These are phyloP conservation scores for Penicillium pancosmium DNA, from an alignment of 495 filamentous ascomycete genomes.

Conservation along the genomic window DNA sequence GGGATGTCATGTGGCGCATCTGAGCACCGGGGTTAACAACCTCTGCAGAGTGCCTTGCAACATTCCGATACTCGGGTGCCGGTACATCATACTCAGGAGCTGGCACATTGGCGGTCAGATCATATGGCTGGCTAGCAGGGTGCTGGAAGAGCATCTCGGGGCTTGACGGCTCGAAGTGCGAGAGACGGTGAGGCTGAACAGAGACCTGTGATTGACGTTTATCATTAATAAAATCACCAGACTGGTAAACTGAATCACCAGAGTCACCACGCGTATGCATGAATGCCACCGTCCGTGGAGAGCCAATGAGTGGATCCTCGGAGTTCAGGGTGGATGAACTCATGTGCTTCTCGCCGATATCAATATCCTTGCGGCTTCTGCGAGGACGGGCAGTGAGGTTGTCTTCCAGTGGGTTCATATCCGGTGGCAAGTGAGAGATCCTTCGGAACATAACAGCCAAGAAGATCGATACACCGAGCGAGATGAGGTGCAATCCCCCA, in stretches of 20 bases:
- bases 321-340: conserved; percentile 57
- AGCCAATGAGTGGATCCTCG: conserved; percentile 58
- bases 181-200: conserved; percentile 24
- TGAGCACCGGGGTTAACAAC: conserved; percentile 21
- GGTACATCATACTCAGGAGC: conserved; percentile 18
- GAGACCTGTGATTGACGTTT: conserved; percentile 28
- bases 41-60: conserved; percentile 22
- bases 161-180: conserved; percentile 43
- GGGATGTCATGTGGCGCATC: conserved; percentile 27
- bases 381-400: conserved; percentile 78
- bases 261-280: conserved; percentile 70
- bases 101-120: conserved; percentile 30
- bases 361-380: conserved; percentile 72
- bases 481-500: conserved; percentile 69
- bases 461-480: conserved; percentile 68
- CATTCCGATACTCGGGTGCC: conserved; percentile 31
- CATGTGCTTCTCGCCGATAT: conserved; percentile 58
- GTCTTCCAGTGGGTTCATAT: conserved; percentile 90
- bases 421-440: conserved; percentile 78
- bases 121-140: conserved; percentile 26
- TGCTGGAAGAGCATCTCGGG: conserved; percentile 36
- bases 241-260: conserved; percentile 35
- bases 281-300: conserved; percentile 69
- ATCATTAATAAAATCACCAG: conserved; percentile 22
- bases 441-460: conserved; percentile 76